phyloP scores from a whole-genome alignment of 1,284 basidiomycete genomes.

The Pseudozyma sp. region DNA sequence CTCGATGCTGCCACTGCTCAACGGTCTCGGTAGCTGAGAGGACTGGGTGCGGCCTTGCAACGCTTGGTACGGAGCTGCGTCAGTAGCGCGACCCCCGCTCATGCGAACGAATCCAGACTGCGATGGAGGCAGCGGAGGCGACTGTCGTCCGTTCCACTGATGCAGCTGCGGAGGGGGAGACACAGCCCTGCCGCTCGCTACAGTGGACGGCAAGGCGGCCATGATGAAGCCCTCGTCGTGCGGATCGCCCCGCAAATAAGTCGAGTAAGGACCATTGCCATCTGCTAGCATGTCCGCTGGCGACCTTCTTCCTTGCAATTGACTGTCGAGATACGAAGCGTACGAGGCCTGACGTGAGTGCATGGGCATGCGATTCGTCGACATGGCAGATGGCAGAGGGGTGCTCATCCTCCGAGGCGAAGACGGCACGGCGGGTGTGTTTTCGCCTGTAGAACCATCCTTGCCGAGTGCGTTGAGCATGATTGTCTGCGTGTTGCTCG shows the following conservation, averaged over 20 bases:
- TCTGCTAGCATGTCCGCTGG: conserved; percentile 45
- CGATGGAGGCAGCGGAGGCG: conserved; percentile 16
- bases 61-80: conserved; percentile 50
- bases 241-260: conserved; percentile 49
- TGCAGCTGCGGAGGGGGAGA: conserved; percentile 38
- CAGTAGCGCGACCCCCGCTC: conserved; percentile 57
- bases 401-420: conserved; percentile 37
- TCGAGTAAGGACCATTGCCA: conserved; percentile 46
- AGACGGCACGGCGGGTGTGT: conserved; percentile 16
- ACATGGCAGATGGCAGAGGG: conserved; percentile 32
- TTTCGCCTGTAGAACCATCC: conserved; percentile 27
- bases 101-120: conserved; percentile 57
- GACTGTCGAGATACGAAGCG: conserved; percentile 56
- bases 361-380: conserved; percentile 47
- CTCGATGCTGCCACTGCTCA: conserved; percentile 35
- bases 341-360: conserved; percentile 57
- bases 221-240: conserved; percentile 63
- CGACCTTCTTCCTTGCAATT: conserved; percentile 36
- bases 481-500: conserved; percentile 31
- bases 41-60: conserved; percentile 12
- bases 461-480: conserved; percentile 37
- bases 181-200: conserved; percentile 16
- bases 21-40: conserved; percentile 12
- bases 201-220: conserved; percentile 52
- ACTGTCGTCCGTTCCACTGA: conserved; percentile 32